phyloP scores from a whole-genome alignment of 371 early-diverging fungal species.

The Lichtheimia corymbifera region DNA sequence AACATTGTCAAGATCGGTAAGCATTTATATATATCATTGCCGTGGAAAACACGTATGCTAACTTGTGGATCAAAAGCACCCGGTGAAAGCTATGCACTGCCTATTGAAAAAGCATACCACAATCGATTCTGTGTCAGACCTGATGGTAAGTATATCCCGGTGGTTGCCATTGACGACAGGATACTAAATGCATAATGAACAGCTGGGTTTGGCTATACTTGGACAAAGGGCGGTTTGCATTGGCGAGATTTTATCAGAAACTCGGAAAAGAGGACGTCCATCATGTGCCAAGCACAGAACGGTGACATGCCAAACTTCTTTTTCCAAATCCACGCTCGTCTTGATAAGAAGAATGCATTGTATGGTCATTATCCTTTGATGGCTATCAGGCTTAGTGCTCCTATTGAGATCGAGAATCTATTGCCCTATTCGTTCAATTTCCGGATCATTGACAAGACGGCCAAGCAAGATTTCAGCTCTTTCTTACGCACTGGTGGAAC shows the following conservation, averaged over 20 bases:
- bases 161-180: not conserved
- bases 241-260: conserved; percentile 67
- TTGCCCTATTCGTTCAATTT: conserved; percentile 89
- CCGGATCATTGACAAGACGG: conserved; percentile 73
- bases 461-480: conserved; percentile 63
- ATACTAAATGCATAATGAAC: not conserved
- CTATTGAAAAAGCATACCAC: conserved; percentile 82
- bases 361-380: conserved; percentile 79
- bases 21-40: not conserved
- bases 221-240: conserved; percentile 66
- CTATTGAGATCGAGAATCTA: conserved; percentile 94
- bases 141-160: conserved; percentile 48
- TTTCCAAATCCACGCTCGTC: conserved; percentile 67
- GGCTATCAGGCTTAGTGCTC: conserved; percentile 83
- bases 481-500: conserved; percentile 71
- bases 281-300: conserved; percentile 44
- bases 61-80: conserved; percentile 50
- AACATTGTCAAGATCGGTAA: conserved; percentile 53
- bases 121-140: conserved; percentile 83
- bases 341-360: conserved; percentile 56
- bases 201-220: conserved; percentile 79
- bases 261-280: conserved; percentile 37
- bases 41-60: not conserved
- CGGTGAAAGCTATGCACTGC: conserved; percentile 82
- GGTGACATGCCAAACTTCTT: conserved; percentile 67